phyloP scores from a whole-genome alignment of 257 asterid genomes.

The Scutellaria barbata region DNA sequence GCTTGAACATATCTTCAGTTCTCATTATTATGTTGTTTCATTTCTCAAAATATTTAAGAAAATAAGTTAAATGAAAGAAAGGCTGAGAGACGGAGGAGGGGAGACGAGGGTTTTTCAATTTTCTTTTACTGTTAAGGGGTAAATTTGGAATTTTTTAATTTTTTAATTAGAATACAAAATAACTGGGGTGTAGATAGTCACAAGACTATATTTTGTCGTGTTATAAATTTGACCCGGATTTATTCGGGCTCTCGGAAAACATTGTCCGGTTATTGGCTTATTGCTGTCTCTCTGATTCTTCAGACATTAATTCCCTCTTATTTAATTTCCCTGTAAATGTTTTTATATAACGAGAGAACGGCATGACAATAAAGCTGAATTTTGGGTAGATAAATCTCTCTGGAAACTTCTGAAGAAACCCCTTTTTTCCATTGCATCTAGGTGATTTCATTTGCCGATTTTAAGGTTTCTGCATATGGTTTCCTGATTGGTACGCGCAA shows the following conservation, averaged over 20 bases:
- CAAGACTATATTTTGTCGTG: no score
- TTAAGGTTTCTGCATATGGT: slow-evolving; percentile 33
- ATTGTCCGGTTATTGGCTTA: slow-evolving; percentile 14
- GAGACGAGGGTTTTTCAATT: no score
- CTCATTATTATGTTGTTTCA: no score
- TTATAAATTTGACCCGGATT: background rate
- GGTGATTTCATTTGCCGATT: slow-evolving; percentile 25
- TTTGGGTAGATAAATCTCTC: slow-evolving; percentile 40
- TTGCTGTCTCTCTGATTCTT: background rate
- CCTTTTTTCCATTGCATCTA: slow-evolving; percentile 1
- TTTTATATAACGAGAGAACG: slow-evolving; percentile 13
- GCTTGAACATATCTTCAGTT: no score
- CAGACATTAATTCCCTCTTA: slow-evolving; percentile 25
- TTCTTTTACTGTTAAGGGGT: no score
- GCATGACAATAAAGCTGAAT: slow-evolving; percentile 27
- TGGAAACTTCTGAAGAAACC: slow-evolving; percentile 32
- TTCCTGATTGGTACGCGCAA: slow-evolving; percentile 38
- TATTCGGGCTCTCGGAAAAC: slow-evolving; percentile 32
- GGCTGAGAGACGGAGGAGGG: no score
- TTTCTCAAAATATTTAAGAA: no score
- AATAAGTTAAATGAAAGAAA: no score
- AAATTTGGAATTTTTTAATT: no score
- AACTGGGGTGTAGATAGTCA: no score
- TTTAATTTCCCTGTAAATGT: background rate
- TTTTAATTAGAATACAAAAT: no score